phyloP scores from a whole-genome alignment of 805 yeast genomes.

The Yamadazyma endophytica region DNA sequence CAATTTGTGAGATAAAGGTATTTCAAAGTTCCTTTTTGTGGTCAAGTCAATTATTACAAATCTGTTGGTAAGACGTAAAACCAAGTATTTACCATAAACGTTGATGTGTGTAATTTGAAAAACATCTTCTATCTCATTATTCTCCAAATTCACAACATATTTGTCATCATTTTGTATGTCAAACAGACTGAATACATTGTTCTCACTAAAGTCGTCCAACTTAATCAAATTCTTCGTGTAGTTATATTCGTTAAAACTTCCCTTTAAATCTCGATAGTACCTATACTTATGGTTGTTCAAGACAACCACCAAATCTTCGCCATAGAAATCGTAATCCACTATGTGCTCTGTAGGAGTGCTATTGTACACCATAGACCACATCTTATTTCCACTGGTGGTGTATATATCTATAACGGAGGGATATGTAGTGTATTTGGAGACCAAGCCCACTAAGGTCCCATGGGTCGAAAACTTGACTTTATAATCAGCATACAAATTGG shows the following conservation, averaged over 20 bases:
- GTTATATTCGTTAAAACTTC: conserved; percentile 55
- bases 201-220: conserved; percentile 13
- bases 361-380: conserved; percentile 35
- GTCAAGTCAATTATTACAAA: conserved; percentile 34
- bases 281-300: conserved; percentile 51
- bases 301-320: conserved; percentile 56
- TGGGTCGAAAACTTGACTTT: conserved; percentile 47
- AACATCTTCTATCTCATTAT: conserved; percentile 25
- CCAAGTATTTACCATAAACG: conserved; percentile 9
- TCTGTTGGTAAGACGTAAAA: conserved; percentile 33
- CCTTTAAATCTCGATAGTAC: conserved; percentile 60
- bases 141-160: conserved; percentile 31
- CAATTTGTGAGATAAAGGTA: conserved; percentile 23
- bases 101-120: conserved; percentile 13
- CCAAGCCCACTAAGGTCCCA: conserved; percentile 54
- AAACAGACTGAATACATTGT: conserved; percentile 1
- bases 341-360: conserved; percentile 49
- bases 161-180: conserved; percentile 3
- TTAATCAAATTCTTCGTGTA: conserved; percentile 17
- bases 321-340: conserved; percentile 44
- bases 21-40: conserved; percentile 33
- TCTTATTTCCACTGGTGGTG: conserved; percentile 29
- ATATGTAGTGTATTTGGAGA: conserved; percentile 29
- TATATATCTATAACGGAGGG: conserved; percentile 37
- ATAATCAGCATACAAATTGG: conserved; percentile 33